Conservation (phyloP, 768 basidiomycete genomes). For the Hygrophoropsis aurantiaca region DNA sequence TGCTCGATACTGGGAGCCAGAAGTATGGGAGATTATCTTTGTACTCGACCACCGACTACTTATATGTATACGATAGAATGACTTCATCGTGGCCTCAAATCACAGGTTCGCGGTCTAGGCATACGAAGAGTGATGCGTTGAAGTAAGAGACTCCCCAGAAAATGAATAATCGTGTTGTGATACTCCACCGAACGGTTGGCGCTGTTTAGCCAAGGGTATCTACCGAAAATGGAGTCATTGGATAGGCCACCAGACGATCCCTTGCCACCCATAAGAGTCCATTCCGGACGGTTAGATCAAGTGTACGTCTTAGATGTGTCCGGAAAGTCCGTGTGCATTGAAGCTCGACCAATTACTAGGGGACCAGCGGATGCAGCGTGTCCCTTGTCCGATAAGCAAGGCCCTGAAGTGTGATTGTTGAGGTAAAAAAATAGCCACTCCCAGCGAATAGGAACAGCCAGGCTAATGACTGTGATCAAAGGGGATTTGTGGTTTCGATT, state of each 20-base stretch:
- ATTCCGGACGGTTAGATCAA: conserved; percentile 8
- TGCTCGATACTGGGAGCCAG: conserved; percentile 11
- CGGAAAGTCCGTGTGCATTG: conserved; percentile 19
- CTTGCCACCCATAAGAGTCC: conserved; percentile 5
- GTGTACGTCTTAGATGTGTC: conserved; percentile 33
- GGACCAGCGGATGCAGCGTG: conserved; percentile 7
- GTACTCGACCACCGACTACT: conserved; percentile 6
- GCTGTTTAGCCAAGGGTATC: conserved; percentile 15
- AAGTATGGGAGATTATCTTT: conserved; percentile 7
- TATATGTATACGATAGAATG: conserved; percentile 18
- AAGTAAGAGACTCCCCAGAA: conserved; percentile 35
- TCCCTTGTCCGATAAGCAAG: conserved; percentile 5
- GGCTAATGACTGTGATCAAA: conserved; percentile 17
- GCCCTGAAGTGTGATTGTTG: conserved; percentile 17
- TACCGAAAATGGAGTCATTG: conserved; percentile 17
- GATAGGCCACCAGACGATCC: conserved; percentile 16
- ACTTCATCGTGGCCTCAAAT: conserved; percentile 19
- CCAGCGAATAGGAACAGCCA: conserved; percentile 12
- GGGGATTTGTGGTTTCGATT: conserved; percentile 22
- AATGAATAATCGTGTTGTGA: conserved; percentile 14
- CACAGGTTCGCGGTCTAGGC: conserved; percentile 19
- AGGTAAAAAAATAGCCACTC: conserved; percentile 23
- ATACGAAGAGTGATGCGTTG: conserved; percentile 22
- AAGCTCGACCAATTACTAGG: conserved; percentile 15
- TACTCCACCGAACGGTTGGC: conserved; percentile 11